phyloP scores from a whole-genome alignment of 495 filamentous ascomycete species.

The Penicillium psychrofluorescens region DNA sequence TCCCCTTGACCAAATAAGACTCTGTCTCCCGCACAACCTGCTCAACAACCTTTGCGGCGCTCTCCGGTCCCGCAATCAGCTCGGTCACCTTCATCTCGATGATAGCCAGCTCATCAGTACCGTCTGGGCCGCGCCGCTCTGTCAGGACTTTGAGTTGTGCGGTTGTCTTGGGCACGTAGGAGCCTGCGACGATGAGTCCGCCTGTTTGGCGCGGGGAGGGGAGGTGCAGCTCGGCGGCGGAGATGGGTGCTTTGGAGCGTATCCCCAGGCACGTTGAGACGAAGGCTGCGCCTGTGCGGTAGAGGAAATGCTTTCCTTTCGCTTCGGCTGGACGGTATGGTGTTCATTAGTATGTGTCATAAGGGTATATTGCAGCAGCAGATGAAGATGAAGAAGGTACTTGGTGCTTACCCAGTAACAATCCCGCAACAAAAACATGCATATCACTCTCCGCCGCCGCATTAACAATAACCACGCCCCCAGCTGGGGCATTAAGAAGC shows the following conservation, averaged over 20 bases:
- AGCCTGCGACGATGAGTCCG: constrained; percentile 45
- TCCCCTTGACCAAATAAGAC: constrained; percentile 16
- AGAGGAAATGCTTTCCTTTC: constrained; percentile 41
- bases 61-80: constrained; percentile 28
- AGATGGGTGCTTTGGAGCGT: constrained; percentile 34
- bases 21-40: constrained; percentile 22
- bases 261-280: constrained; percentile 49
- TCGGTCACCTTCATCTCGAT: constrained; percentile 41
- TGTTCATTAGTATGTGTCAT: not conserved
- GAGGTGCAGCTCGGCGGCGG: constrained; percentile 30
- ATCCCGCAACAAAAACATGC: constrained; percentile 40
- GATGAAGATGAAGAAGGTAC: too few relatives aligned
- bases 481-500: constrained; percentile 22
- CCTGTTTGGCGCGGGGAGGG: constrained; percentile 25
- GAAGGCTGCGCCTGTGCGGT: constrained; percentile 47
- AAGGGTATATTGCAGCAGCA: too few relatives aligned
- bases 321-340: constrained; percentile 23
- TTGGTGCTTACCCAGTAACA: constrained; percentile 26
- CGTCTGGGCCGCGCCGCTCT: constrained; percentile 16
- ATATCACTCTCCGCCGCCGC: constrained; percentile 46
- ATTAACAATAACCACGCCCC: constrained; percentile 43
- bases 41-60: constrained; percentile 12
- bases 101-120: constrained; percentile 25
- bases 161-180: constrained; percentile 50
- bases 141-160: constrained; percentile 37